phyloP scores from a whole-genome alignment of 2,329 filamentous ascomycete species.

The Cryphonectria carpinicola region DNA sequence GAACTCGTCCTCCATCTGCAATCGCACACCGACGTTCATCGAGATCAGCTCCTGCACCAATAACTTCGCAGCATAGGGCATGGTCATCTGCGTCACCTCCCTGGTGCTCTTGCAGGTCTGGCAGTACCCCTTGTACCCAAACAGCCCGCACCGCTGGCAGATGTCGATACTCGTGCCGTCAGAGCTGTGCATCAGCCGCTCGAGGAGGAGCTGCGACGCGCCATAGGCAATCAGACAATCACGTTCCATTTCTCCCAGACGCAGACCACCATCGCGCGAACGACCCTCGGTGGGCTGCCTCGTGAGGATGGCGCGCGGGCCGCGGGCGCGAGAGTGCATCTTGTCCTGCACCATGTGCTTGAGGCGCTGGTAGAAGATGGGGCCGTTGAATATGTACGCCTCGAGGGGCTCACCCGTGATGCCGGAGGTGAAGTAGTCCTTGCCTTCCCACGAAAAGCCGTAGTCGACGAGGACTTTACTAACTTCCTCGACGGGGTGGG shows the following conservation, averaged over 20 bases:
- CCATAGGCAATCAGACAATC: constrained; percentile 98
- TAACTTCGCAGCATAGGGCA: constrained; percentile 96
- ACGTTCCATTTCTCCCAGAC: constrained; percentile 97
- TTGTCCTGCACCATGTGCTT: constrained; percentile 99
- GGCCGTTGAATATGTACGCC: constrained; percentile 97
- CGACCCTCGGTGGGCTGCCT: constrained; percentile 96
- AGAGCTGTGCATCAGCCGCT: constrained; percentile 91
- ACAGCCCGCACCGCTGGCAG: constrained; percentile 90
- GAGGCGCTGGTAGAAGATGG: constrained; percentile 98
- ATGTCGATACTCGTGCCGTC: constrained; percentile 92
- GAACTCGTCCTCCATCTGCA: constrained; percentile 94
- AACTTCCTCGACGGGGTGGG: constrained; percentile 87
- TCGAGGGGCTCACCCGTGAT: constrained; percentile 93
- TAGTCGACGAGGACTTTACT: constrained; percentile 80
- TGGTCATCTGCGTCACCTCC: constrained; percentile 87
- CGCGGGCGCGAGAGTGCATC: constrained; percentile 94
- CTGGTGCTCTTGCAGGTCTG: constrained; percentile 87
- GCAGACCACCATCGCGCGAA: constrained; percentile 86
- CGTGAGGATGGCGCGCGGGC: constrained; percentile 88
- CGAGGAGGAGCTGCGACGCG: constrained; percentile 86
- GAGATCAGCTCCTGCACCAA: constrained; percentile 94
- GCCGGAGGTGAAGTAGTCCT: constrained; percentile 93
- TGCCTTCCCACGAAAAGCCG: constrained; percentile 95
- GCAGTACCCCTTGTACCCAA: constrained; percentile 95
- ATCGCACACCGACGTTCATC: constrained; percentile 95